Evolutionary conservation across 106 monocot species (phyloP).

Genomic region (Alisma plantagoaquatica): DNA sequence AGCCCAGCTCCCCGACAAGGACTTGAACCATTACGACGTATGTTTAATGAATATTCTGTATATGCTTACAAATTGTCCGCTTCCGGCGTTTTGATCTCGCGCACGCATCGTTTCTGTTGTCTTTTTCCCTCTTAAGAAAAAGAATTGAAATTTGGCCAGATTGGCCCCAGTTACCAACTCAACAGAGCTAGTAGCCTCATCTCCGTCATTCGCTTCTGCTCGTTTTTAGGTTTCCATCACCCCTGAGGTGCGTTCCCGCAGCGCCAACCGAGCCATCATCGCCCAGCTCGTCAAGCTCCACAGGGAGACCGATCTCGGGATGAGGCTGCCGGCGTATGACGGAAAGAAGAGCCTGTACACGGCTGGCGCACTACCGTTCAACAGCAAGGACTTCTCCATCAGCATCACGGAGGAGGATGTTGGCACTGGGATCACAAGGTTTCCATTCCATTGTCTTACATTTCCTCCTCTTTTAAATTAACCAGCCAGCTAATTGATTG

Average conservation of each 20-base stretch:
- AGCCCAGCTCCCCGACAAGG: slow-evolving; percentile 67
- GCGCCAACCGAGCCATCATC: slow-evolving; percentile 57
- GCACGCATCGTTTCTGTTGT: neutral
- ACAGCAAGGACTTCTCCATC: slow-evolving; percentile 55
- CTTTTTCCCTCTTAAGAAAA: neutral
- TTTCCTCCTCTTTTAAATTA: too few species aligned
- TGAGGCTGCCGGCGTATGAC: slow-evolving; percentile 88
- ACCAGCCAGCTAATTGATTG: too few species aligned
- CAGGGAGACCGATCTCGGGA: slow-evolving; percentile 56
- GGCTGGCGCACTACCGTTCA: slow-evolving; percentile 67
- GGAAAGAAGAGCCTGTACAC: slow-evolving; percentile 87
- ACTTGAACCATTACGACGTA: slow-evolving; percentile 87
- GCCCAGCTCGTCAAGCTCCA: slow-evolving; percentile 69
- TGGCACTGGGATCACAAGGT: slow-evolving; percentile 13
- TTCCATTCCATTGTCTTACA: too few species aligned
- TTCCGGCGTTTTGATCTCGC: neutral
- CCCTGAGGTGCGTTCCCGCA: slow-evolving; percentile 62
- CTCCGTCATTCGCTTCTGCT: too few species aligned
- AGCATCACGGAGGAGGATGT: slow-evolving; percentile 47
- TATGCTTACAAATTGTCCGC: neutral
- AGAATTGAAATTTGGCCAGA: too few species aligned
- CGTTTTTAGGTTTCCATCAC: slow-evolving; percentile 54
- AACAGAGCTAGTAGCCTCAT: too few species aligned
- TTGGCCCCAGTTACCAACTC: too few species aligned
- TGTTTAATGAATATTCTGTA: slow-evolving; percentile 15